Evolutionary conservation across 2,329 filamentous ascomycete species (phyloP).

Genomic region (Didymella pomorum): DNA sequence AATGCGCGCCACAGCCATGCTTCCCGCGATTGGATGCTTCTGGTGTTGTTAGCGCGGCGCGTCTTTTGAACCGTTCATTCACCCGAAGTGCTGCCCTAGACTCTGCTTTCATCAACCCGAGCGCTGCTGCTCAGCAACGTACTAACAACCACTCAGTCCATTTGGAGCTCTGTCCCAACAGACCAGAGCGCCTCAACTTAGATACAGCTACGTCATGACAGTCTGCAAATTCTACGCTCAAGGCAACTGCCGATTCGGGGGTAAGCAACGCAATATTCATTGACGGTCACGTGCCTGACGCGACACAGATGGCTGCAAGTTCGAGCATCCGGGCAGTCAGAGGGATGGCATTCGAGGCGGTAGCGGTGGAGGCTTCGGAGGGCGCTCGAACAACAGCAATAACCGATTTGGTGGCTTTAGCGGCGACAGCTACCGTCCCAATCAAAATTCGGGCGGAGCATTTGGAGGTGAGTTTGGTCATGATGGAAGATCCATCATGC

Average conservation of each 20-base stretch:
- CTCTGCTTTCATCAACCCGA: slow-evolving; percentile 14
- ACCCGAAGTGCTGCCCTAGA: slow-evolving; percentile 19
- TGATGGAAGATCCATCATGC: neutral
- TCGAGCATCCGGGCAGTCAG: slow-evolving; percentile 64
- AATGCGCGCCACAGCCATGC: slow-evolving; percentile 12
- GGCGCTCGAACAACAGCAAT: slow-evolving; percentile 33
- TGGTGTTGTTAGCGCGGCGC: slow-evolving; percentile 33
- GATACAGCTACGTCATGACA: slow-evolving; percentile 41
- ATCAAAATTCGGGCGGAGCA: slow-evolving; percentile 35
- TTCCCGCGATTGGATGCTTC: slow-evolving; percentile 10
- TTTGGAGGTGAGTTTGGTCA: slow-evolving; percentile 51
- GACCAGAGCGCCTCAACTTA: neutral
- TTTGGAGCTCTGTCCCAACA: slow-evolving; percentile 9
- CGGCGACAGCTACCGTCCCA: slow-evolving; percentile 46
- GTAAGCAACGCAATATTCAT: slow-evolving; percentile 52
- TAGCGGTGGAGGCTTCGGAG: slow-evolving; percentile 35
- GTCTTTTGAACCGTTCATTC: slow-evolving; percentile 24
- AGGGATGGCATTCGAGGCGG: slow-evolving; percentile 32
- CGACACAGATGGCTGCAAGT: slow-evolving; percentile 64
- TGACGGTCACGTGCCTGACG: slow-evolving; percentile 20
- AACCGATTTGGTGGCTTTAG: slow-evolving; percentile 65
- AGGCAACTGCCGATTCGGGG: slow-evolving; percentile 71
- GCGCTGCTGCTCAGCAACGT: slow-evolving; percentile 15
- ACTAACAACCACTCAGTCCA: slow-evolving; percentile 28
- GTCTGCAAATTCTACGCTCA: slow-evolving; percentile 72